Evolutionary conservation across 257 asterid species (phyloP), one percentile per base, ranked within the genome.

Genomic region (Ocimum tenuiflorum): DNA sequence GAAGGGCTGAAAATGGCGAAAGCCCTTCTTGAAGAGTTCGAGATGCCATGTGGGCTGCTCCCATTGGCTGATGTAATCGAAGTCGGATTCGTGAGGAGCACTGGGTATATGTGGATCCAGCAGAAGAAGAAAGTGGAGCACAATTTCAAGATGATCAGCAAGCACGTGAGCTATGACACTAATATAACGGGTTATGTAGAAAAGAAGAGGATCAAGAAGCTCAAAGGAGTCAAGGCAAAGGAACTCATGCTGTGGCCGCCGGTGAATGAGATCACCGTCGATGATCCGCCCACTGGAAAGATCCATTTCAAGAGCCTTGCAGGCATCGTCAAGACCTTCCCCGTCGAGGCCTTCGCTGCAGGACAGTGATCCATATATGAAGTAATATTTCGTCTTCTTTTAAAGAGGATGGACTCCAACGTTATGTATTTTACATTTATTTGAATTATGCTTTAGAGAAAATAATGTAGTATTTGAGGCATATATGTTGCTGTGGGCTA

Each of bases 211-310:
- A 89, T 89, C 80, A 86, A 83, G 85, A 86, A 86, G 67, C 86
- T 89, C 33, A 79, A 84, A 72, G 94, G 94, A 31, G 89, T 85
- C 56, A 88, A 85, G 78, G 89, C 88, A 0, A 85, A 82, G 74
- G 91, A 88, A 80, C 79, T 85, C 24, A 75, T 85, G 82, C 46
- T 88, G 27, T 85, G 96, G 91, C 94, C 96, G 10, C 88, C 96
- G 0, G 86, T 84, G 7, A 79, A 67, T 46, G 89, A 82, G 79
- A 84, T 88, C 18, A 70, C 46, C 3, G 69, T 85, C 1, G 76
- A 76, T 19, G 78, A 82, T 60, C 82, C 82, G 3, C 76, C 86
- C 2, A 77, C 86, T 0, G 94, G 89, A 10, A 88, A 88, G 81
- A 74, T 89, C 52, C 85, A 80, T 39, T 80, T 89, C 85, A 89